These are phyloP conservation scores for Chondrostereum purpureum DNA, from an alignment of 1,284 basidiomycete genomes.

Conservation along the genomic window DNA sequence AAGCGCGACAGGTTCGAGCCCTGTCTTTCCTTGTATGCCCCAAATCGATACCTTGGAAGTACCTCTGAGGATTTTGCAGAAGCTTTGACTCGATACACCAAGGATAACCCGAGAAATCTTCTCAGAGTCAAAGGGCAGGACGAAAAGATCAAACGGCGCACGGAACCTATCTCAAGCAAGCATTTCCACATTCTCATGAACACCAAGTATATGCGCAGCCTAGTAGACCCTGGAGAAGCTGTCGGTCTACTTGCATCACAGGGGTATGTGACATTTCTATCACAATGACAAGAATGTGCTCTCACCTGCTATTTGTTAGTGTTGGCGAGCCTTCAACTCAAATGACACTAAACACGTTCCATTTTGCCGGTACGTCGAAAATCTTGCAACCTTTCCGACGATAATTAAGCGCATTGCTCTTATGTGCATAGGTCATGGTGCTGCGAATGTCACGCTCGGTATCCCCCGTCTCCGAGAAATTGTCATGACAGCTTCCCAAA, in stretches of 20 bases:
- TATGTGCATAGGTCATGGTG: slow-evolving; percentile 76
- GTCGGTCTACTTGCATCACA: slow-evolving; percentile 98
- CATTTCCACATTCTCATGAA: slow-evolving; percentile 81
- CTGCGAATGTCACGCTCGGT: slow-evolving; percentile 98
- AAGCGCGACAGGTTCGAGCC: slow-evolving; percentile 62
- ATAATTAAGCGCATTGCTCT: too few relatives aligned
- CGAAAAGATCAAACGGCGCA: slow-evolving; percentile 16
- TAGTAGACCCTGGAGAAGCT: slow-evolving; percentile 97
- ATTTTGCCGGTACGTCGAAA: slow-evolving; percentile 87
- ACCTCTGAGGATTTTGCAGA: slow-evolving; percentile 92
- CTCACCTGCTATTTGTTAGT: slow-evolving; percentile 34
- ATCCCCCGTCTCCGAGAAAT: slow-evolving; percentile 98
- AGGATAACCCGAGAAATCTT: slow-evolving; percentile 59
- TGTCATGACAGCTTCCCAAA: slow-evolving; percentile 97
- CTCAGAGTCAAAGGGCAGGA: slow-evolving; percentile 37
- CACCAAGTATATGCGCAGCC: slow-evolving; percentile 85
- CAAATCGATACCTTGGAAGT: slow-evolving; percentile 78
- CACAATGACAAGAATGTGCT: not conserved
- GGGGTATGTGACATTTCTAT: slow-evolving; percentile 75
- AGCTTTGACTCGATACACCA: slow-evolving; percentile 77
- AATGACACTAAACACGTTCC: slow-evolving; percentile 99
- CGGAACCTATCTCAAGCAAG: slow-evolving; percentile 41
- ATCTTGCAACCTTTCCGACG: slow-evolving; percentile 5
- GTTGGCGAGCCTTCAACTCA: slow-evolving; percentile 99
- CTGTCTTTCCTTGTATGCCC: slow-evolving; percentile 72